Percentiles rank a stretch among this genome's conserved stretches.
phyloP scores from a whole-genome alignment of 1,139 yeast species.

The Martiniozyma asiatica region DNA sequence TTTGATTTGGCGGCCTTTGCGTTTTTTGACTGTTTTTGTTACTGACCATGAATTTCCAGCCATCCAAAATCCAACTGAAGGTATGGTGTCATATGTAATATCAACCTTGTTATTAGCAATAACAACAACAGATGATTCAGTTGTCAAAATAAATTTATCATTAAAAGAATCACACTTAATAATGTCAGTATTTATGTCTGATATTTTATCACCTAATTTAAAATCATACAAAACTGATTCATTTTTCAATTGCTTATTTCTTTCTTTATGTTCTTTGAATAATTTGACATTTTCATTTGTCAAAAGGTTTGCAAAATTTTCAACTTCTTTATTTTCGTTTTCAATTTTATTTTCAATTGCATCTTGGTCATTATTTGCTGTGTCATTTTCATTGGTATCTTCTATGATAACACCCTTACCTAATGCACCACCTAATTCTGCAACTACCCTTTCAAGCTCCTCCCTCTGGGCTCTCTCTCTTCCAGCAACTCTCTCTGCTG shows the following conservation, averaged over 20 bases:
- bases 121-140: neutral
- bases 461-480: constrained; percentile 63
- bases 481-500: constrained; percentile 81
- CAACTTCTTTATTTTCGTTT: constrained; percentile 6
- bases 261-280: constrained; percentile 7
- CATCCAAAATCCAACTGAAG: constrained; percentile 7
- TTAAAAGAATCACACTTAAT: constrained; percentile 1
- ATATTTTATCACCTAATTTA: constrained; percentile 1
- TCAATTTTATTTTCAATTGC: constrained; percentile 1
- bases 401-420: neutral
- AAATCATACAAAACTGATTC: constrained; percentile 1
- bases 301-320: too few species aligned
- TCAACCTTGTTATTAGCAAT: neutral
- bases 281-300: too few species aligned
- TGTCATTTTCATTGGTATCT: constrained; percentile 5
- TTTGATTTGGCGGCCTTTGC: constrained; percentile 4
- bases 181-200: constrained; percentile 1
- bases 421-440: constrained; percentile 24
- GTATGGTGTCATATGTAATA: neutral
- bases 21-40: constrained; percentile 1
- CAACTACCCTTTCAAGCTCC: constrained; percentile 51
- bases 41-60: constrained; percentile 5
- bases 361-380: constrained; percentile 4
- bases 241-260: constrained; percentile 6
- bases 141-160: neutral